Conservation (phyloP, 257 asterid genomes). For the Rauvolfia tetraphylla region DNA sequence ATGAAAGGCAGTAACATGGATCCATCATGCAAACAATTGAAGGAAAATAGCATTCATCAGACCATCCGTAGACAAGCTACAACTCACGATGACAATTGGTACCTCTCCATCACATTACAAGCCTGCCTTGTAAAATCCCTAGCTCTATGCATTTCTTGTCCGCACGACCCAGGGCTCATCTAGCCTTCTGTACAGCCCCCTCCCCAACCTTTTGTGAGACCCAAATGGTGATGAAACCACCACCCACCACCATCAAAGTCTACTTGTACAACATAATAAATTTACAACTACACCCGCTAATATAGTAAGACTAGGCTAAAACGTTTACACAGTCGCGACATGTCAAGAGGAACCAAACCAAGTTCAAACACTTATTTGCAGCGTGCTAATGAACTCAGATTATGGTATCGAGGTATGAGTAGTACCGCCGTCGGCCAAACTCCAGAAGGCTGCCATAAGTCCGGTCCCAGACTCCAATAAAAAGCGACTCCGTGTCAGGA, state of each 20-base stretch:
- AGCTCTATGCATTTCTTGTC: background rate
- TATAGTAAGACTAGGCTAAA: background rate
- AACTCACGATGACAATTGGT: background rate
- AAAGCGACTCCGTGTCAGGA: conserved; percentile 85
- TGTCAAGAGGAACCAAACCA: conserved; percentile 13
- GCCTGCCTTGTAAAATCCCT: conserved; percentile 9
- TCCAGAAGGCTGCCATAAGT: conserved; percentile 91
- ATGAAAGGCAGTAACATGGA: background rate
- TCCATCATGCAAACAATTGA: background rate
- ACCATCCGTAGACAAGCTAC: background rate
- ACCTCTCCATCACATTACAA: background rate
- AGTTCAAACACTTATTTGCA: conserved; percentile 7
- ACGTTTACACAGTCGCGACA: conserved; percentile 21
- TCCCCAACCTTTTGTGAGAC: conserved; percentile 27
- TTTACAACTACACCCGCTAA: conserved; percentile 28
- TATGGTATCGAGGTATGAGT: conserved; percentile 61
- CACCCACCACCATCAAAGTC: conserved; percentile 1
- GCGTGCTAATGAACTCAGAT: conserved; percentile 28
- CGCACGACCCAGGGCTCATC: conserved; percentile 9
- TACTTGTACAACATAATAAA: conserved; percentile 24
- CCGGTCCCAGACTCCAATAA: conserved; percentile 89
- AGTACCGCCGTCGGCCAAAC: conserved; percentile 61
- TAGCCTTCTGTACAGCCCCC: conserved; percentile 43
- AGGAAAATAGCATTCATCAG: background rate
- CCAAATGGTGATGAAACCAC: background rate